Base-by-base conservation (phyloP, 2,329 filamentous ascomycete genomes). In the Orbilia blumenaviensis region DNA sequence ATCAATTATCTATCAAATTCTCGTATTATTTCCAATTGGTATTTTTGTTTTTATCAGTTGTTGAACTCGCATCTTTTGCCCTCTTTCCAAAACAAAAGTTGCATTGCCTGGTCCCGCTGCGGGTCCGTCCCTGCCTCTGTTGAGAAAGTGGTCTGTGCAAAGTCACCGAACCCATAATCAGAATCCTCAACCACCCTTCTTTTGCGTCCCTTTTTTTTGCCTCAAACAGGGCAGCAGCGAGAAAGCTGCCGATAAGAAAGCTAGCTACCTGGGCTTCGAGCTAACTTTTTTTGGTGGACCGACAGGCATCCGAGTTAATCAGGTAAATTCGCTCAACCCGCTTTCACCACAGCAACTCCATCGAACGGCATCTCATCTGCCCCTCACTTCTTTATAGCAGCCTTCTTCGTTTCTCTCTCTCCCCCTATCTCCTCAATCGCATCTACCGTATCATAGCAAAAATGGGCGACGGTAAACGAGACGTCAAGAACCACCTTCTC, bases 401-500 rank as follows among this genome's bases (percentile, higher is more conserved):
- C 14, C 9, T 23, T 48, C 27, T 32, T 41, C 38, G 10, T 32
- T 69, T 25, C 21, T 32, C 38, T 18, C 46, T 18, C 36, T 18
- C 60, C 12, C n/a, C 36, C 36, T 38, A 7, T 41, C n/a, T 44
- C 36, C 27, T 23, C 61, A 62, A 63, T 62, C 46, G 23, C 54
- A 67, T 54, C 29, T 62, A 44, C 38, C 36, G 27, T 48, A 52
- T 46, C 12, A 44, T 23, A 56, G 48, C 34, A 68, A 68, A 60
- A 63, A 76, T 68, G 68, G 56, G 81, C 82, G 72, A 76, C 54
- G 52, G 42, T 54, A 76, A 60, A 61, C 42, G 89, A 81, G 94
- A 98, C 85, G 92, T 98, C 81, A 93, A 92, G 85, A 95, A 96
- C 84, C 95, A 98, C 85, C 87, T 96, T 81, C 91, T 99, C 80